phyloP scores from a whole-genome alignment of 208 protist species.

The Trypanosoma vivax region DNA sequence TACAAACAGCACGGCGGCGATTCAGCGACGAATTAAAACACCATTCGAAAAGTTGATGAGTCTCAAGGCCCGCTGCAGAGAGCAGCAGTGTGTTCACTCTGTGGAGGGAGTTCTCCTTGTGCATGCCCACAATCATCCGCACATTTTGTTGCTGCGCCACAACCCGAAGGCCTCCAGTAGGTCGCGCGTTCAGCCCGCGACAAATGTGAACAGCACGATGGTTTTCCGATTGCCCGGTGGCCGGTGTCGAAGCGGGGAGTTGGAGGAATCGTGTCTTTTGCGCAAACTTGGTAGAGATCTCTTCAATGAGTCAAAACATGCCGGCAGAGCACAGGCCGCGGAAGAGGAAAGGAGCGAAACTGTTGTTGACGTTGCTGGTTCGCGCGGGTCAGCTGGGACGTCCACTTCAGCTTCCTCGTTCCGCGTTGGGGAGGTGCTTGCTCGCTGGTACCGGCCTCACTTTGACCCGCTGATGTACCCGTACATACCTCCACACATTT shows the following conservation, averaged over 20 bases:
- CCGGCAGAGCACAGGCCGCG: not conserved
- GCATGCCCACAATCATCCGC: constrained; percentile 90
- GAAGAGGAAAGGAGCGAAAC: constrained; percentile 20
- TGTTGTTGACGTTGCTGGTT: constrained; percentile 36
- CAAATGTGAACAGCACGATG: constrained; percentile 27
- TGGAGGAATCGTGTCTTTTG: constrained; percentile 60
- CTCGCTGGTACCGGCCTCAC: constrained; percentile 78
- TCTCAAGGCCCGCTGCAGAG: constrained; percentile 78
- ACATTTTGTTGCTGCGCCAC: constrained; percentile 84
- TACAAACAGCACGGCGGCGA: constrained; percentile 10
- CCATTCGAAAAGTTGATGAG: constrained; percentile 75
- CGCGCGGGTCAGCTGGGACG: constrained; percentile 7
- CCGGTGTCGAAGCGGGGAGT: constrained; percentile 60
- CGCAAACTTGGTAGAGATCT: constrained; percentile 70
- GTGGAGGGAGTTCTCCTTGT: constrained; percentile 90
- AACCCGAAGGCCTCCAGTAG: constrained; percentile 1
- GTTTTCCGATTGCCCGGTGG: constrained; percentile 74
- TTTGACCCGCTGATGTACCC: constrained; percentile 89
- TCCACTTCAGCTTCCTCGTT: constrained; percentile 36
- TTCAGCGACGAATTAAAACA: constrained; percentile 37
- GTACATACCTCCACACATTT: constrained; percentile 87
- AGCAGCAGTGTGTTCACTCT: constrained; percentile 72
- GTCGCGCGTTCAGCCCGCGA: constrained; percentile 23
- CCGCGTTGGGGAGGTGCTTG: constrained; percentile 69
- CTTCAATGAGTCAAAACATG: constrained; percentile 49